Percentiles rank a stretch among this genome's conserved stretches.
These are phyloP conservation scores for Dictyostelium purpureum DNA, from an alignment of 78 protist genomes.

Conservation along the genomic window DNA sequence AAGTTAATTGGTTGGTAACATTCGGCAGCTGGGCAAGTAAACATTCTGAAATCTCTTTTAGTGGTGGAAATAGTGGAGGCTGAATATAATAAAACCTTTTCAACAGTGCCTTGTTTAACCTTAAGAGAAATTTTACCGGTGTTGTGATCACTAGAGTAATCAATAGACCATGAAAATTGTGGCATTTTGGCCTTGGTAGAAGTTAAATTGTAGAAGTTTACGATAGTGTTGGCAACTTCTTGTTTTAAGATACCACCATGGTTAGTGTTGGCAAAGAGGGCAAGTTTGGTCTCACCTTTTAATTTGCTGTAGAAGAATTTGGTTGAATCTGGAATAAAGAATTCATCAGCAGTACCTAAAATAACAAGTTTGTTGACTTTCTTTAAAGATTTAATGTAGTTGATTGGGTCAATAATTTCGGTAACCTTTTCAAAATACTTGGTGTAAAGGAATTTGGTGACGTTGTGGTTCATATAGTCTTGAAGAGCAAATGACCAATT, in stretches of 20 bases:
- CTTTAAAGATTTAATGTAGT: neutral
- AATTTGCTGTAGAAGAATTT: conserved; percentile 20
- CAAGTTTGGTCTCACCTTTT: neutral
- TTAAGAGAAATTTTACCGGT: neutral
- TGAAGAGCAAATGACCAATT: conserved; percentile 33
- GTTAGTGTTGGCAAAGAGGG: conserved; percentile 3
- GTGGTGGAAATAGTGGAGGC: neutral
- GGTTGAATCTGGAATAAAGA: conserved; percentile 38
- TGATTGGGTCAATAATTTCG: conserved; percentile 51
- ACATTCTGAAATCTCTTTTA: conserved; percentile 42
- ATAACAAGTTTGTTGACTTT: conserved; percentile 21
- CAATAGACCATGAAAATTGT: conserved; percentile 26
- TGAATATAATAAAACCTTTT: neutral
- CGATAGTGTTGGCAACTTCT: neutral
- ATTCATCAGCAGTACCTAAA: conserved; percentile 31
- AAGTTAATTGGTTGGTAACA: neutral
- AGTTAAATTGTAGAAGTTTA: neutral
- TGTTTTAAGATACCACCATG: neutral
- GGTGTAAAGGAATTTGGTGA: neutral
- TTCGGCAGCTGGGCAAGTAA: neutral
- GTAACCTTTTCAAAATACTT: conserved; percentile 12
- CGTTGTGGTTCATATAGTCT: conserved; percentile 15
- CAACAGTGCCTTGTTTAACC: neutral
- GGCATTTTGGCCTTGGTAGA: neutral
- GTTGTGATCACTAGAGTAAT: neutral